Evolutionary conservation across 495 filamentous ascomycete species (phyloP).

Genomic region (Jackrogersella minutella): DNA sequence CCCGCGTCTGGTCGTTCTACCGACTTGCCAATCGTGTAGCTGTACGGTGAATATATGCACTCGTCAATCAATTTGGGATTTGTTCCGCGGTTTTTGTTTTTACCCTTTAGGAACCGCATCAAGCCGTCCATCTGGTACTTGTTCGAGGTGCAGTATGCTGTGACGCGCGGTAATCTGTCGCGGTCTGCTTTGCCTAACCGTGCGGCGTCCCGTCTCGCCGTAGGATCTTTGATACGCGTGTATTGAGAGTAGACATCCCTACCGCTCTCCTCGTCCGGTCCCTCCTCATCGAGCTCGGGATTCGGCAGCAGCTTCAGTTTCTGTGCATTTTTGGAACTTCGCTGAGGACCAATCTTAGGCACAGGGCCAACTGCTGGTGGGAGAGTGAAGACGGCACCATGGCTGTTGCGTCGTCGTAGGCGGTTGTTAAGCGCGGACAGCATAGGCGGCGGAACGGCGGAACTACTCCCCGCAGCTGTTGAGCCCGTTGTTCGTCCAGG

Average conservation of each 20-base stretch:
- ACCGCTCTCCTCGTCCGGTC: constrained; percentile 84
- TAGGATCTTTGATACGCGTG: constrained; percentile 93
- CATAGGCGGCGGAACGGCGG: constrained; percentile 61
- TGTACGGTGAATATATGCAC: constrained; percentile 93
- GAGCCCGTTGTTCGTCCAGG: constrained; percentile 36
- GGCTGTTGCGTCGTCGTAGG: constrained; percentile 83
- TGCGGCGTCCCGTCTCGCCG: constrained; percentile 90
- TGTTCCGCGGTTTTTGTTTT: constrained; percentile 74
- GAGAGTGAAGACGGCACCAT: constrained; percentile 66
- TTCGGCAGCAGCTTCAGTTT: constrained; percentile 95
- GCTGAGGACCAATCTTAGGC: constrained; percentile 90
- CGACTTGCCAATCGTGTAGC: constrained; percentile 63
- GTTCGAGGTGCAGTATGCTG: constrained; percentile 94
- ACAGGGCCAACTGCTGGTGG: constrained; percentile 51
- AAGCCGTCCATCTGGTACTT: constrained; percentile 87
- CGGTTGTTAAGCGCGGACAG: constrained; percentile 86
- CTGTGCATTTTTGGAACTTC: constrained; percentile 93
- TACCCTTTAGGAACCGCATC: constrained; percentile 87
- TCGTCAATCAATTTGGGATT: constrained; percentile 94
- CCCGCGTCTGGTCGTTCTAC: constrained; percentile 41
- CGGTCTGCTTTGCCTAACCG: constrained; percentile 92
- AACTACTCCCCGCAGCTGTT: constrained; percentile 12
- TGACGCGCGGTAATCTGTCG: constrained; percentile 85
- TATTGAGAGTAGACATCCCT: constrained; percentile 96
- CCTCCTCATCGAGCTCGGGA: constrained; percentile 81